Conservation (phyloP, 192 early-diverging fungal species). For the Coemansia sp. region DNA sequence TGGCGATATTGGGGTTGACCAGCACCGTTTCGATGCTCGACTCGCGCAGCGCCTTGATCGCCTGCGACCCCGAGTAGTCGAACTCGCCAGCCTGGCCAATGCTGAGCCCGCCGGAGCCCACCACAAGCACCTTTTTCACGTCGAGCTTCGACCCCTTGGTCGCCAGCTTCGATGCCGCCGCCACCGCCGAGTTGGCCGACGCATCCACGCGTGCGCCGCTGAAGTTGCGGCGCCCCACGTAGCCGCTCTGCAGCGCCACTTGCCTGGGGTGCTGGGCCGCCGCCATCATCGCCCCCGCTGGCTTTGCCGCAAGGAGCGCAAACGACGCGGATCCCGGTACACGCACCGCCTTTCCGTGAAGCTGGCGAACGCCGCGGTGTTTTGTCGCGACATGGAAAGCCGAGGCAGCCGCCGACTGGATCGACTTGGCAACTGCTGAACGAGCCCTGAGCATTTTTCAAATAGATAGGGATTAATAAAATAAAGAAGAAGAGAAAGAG, state of each 20-base stretch:
- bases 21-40: conserved; percentile 90
- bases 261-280: background rate
- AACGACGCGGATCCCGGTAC: background rate
- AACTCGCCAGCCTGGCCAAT: conserved; percentile 99
- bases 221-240: conserved; percentile 35
- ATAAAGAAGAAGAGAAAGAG: background rate
- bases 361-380: background rate
- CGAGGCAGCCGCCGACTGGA: background rate
- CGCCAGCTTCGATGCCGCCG: conserved; percentile 46
- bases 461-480: conserved; percentile 6
- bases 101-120: conserved; percentile 92
- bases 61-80: conserved; percentile 97
- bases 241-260: conserved; percentile 1
- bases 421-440: conserved; percentile 9
- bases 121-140: conserved; percentile 87
- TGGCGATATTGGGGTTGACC: conserved; percentile 99
- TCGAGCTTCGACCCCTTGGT: conserved; percentile 55
- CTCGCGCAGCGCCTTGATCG: conserved; percentile 96
- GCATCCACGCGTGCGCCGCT: conserved; percentile 28
- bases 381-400: background rate
- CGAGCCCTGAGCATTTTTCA: conserved; percentile 41
- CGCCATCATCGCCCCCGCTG: background rate
- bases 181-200: conserved; percentile 29
- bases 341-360: background rate
- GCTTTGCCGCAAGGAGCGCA: background rate